Base-by-base conservation (phyloP, 495 filamentous ascomycete genomes). In the Collariella sp. region DNA sequence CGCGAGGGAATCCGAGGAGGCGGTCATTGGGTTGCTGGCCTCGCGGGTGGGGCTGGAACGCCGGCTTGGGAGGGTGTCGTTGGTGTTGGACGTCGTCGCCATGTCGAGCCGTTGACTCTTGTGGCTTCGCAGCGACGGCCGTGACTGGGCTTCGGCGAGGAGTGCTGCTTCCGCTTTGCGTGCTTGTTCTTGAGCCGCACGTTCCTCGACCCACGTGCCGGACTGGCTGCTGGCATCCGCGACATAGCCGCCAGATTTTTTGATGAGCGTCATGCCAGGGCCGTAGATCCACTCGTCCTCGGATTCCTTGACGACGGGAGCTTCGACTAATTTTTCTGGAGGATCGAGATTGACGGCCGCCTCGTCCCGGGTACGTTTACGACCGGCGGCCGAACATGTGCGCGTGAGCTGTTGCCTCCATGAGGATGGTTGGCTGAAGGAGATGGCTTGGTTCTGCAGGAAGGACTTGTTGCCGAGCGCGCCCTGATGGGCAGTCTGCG, bases 191-290 rank as follows among this genome's bases (percentile, higher is more conserved):
- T 72, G 52, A 35, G 71, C 67, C 29, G 63, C 64, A 49, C 78
- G 73, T 62, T 88, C 84, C 70, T 91, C 86, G 57, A 83, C 78
- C 86, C 84, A 89, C 12, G 84, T 89, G 46, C 86, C 86, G 18
- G 85, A 87, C 68, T 89, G 87, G 62, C 79, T 87, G 50, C 80
- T 79, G 41, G 84, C 83, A 38, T 83, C 80, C 54, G 85, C 67
- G 23, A 81, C 73, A 54, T 83, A 79, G 54, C 79, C 79, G 29
- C 77, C 78, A 18, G 64, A 60, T 12, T 85, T 84, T 61, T 88
- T 87, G 67, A 89, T 77, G 54, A 88, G 77, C 2, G 79, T 79
- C 84, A 89, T 90, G 44, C 86, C 86, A 47, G 83, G 81, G 54
- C 85, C 87, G 61, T 87, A 87, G 55, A 72, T 57, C 76, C 75